Evolutionary conservation across 2,329 filamentous ascomycete species (phyloP).

Genomic region (Aspergillus hiratsukae): DNA sequence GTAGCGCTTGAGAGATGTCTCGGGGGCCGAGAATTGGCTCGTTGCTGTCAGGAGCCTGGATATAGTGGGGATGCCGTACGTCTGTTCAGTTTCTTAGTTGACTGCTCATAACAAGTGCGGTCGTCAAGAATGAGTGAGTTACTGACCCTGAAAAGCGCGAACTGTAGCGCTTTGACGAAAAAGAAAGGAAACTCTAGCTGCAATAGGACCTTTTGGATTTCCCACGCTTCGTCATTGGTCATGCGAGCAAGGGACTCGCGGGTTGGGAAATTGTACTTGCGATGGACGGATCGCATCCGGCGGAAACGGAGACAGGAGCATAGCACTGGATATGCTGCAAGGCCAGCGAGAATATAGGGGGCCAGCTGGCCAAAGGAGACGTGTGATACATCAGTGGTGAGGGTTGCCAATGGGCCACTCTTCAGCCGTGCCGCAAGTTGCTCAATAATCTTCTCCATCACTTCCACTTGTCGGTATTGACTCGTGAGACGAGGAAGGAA

Average conservation of each 20-base stretch:
- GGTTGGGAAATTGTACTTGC: conserved; percentile 43
- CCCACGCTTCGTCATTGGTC: conserved; percentile 51
- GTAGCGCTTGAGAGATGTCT: conserved; percentile 51
- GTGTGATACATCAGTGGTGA: neutral
- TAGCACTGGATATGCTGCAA: conserved; percentile 26
- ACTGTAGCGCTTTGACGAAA: conserved; percentile 49
- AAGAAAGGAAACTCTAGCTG: conserved; percentile 55
- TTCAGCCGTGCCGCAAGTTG: neutral
- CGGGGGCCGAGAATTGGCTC: conserved; percentile 43
- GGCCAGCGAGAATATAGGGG: conserved; percentile 17
- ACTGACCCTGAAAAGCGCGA: conserved; percentile 55
- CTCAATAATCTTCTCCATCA: neutral
- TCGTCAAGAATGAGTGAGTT: neutral
- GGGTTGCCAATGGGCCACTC: neutral
- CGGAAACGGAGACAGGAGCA: conserved; percentile 28
- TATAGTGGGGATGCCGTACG: conserved; percentile 55
- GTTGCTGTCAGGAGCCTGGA: conserved; percentile 48
- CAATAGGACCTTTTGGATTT: conserved; percentile 45
- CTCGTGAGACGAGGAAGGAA: neutral
- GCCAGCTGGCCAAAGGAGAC: conserved; percentile 14
- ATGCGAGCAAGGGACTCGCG: conserved; percentile 47
- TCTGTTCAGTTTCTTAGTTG: conserved; percentile 30
- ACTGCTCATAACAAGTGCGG: neutral
- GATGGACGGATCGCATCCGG: conserved; percentile 34
- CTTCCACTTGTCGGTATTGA: neutral